These are phyloP conservation scores for Cladosporium sp. DNA, from an alignment of 2,329 filamentous ascomycete genomes.

Conservation along the genomic window DNA sequence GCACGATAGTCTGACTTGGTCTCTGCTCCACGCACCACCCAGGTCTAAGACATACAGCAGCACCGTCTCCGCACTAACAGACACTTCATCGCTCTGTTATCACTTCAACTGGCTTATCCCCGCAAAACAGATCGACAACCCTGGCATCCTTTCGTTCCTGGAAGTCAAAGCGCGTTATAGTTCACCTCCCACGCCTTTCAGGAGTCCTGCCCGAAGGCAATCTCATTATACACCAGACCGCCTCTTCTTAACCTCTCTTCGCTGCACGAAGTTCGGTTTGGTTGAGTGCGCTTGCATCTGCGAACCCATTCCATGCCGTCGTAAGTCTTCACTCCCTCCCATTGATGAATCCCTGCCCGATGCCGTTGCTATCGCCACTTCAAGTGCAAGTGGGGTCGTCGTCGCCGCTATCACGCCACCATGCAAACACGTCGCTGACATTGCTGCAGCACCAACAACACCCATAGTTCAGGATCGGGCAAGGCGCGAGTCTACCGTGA, in stretches of 20 bases:
- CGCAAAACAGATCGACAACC: conserved; percentile 20
- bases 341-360: conserved; percentile 12
- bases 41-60: conserved; percentile 19
- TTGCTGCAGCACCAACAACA: conserved; percentile 16
- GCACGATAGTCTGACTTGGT: conserved; percentile 9
- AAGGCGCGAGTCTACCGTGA: conserved; percentile 18
- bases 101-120: background rate
- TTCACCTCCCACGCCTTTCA: conserved; percentile 6
- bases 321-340: conserved; percentile 23
- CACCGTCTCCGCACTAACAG: conserved; percentile 5
- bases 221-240: conserved; percentile 23
- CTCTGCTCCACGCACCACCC: background rate
- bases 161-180: conserved; percentile 22
- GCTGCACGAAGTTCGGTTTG: conserved; percentile 27
- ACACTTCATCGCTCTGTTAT: background rate
- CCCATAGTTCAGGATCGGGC: conserved; percentile 21
- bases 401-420: background rate
- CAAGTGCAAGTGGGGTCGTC: conserved; percentile 9
- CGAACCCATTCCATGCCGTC: conserved; percentile 31
- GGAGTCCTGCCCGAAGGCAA: conserved; percentile 16
- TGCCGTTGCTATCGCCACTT: background rate
- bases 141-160: conserved; percentile 23
- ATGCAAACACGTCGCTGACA: conserved; percentile 11
- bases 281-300: conserved; percentile 27
- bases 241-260: conserved; percentile 30